These are phyloP conservation scores for Carallia brachiata DNA, from an alignment of 345 rosid species.

Conservation along the genomic window DNA sequence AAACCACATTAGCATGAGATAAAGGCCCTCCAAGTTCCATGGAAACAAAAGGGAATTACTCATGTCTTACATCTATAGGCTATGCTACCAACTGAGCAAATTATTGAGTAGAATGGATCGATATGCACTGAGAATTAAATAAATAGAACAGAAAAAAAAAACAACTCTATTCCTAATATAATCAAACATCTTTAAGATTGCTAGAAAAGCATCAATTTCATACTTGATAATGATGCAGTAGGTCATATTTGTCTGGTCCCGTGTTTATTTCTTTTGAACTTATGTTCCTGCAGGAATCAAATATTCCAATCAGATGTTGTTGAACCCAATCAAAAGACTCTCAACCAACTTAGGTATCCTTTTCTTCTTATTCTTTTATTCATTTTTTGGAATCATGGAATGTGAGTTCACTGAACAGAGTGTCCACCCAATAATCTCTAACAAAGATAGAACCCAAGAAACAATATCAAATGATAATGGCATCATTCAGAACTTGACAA, in stretches of 20 bases:
- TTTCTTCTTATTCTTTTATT: background rate
- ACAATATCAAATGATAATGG: background rate
- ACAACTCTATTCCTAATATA: constrained; percentile 12
- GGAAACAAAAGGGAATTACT: background rate
- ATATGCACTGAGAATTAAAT: too few relatives aligned
- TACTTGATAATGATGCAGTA: constrained; percentile 69
- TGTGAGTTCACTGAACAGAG: background rate
- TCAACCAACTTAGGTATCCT: background rate
- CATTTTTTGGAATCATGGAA: background rate
- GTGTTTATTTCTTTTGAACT: constrained; percentile 50
- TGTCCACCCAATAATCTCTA: background rate
- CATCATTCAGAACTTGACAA: background rate
- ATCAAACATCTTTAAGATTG: constrained; percentile 25
- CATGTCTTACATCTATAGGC: too few relatives aligned
- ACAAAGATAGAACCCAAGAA: background rate
- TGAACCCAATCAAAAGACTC: constrained; percentile 27
- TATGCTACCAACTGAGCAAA: too few relatives aligned
- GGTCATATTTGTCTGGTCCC: constrained; percentile 47
- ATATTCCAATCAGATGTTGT: constrained; percentile 48
- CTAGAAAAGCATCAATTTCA: constrained; percentile 35
- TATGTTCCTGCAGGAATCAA: constrained; percentile 99
- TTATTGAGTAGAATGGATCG: too few relatives aligned
- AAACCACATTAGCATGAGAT: background rate
- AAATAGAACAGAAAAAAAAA: background rate
- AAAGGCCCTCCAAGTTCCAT: background rate